These are phyloP conservation scores for Aspergillus sp. DNA, from an alignment of 2,329 filamentous ascomycete species.

Conservation along the genomic window DNA sequence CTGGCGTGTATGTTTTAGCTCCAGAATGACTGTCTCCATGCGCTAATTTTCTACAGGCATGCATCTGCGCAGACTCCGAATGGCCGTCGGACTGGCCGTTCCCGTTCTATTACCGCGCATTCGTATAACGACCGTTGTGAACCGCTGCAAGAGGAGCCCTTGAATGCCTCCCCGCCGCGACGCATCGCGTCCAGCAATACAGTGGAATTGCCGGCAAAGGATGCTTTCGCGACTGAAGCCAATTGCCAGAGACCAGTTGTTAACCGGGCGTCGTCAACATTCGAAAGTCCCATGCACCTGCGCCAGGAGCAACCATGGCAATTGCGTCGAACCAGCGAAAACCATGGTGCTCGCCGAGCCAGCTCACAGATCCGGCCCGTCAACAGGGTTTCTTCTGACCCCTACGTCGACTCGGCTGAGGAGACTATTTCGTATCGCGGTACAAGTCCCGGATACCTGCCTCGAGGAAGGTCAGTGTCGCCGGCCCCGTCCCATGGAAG, in stretches of 20 bases:
- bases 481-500: conserved; percentile 47
- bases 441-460: conserved; percentile 40
- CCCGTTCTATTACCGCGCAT: conserved; percentile 55
- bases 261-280: conserved; percentile 47
- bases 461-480: conserved; percentile 43
- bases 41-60: conserved; percentile 16
- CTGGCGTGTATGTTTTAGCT: conserved; percentile 16
- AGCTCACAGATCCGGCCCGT: conserved; percentile 38
- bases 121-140: conserved; percentile 53
- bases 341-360: conserved; percentile 38
- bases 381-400: conserved; percentile 35
- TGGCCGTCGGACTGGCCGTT: conserved; percentile 39
- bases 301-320: conserved; percentile 45
- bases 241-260: conserved; percentile 39
- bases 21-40: background rate
- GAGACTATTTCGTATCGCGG: conserved; percentile 41
- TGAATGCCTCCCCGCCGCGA: conserved; percentile 39
- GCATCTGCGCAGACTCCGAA: conserved; percentile 16
- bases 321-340: conserved; percentile 48
- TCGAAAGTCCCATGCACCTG: conserved; percentile 48
- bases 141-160: conserved; percentile 47
- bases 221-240: conserved; percentile 33
- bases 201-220: conserved; percentile 31
- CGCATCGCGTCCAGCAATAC: conserved; percentile 43
- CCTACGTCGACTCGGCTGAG: conserved; percentile 41